Percentiles rank a stretch among this genome's conserved stretches.
Evolutionary conservation across 2,329 filamentous ascomycete genomes (phyloP).

Genomic region (Pyrenophora seminiperda): DNA sequence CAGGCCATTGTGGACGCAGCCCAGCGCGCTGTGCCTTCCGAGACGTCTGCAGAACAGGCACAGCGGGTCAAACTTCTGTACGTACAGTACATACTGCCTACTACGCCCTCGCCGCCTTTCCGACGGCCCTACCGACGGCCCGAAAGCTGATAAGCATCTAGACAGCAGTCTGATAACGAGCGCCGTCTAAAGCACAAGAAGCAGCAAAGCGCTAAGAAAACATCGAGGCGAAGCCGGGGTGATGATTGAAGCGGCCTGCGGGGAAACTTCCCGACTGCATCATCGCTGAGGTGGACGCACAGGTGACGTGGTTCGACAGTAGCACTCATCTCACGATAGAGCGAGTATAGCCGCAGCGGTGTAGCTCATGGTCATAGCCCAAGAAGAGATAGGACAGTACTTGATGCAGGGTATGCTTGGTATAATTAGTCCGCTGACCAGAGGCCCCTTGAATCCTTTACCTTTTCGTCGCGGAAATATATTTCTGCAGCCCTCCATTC

Average conservation of each 20-base stretch:
- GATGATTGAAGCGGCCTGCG: constrained; percentile 37
- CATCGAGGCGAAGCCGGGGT: constrained; percentile 53
- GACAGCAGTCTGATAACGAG: constrained; percentile 64
- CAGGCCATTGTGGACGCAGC: constrained; percentile 60
- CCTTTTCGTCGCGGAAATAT: constrained; percentile 28
- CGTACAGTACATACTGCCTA: constrained; percentile 45
- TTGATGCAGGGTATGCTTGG: constrained; percentile 28
- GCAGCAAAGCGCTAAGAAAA: constrained; percentile 66
- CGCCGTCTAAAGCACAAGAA: constrained; percentile 64
- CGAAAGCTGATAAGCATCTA: constrained; percentile 39
- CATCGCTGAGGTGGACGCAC: constrained; percentile 9
- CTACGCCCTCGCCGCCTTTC: constrained; percentile 25
- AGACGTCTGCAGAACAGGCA: constrained; percentile 62
- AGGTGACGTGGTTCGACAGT: constrained; percentile 29
- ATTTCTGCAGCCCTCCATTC: constrained; percentile 37
- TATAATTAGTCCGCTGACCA: constrained; percentile 17
- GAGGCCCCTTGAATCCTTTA: constrained; percentile 17
- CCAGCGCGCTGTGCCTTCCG: constrained; percentile 60
- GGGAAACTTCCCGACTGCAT: constrained; percentile 13
- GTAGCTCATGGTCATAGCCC: constrained; percentile 23
- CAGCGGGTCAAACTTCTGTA: constrained; percentile 61
- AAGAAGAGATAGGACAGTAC: constrained; percentile 19
- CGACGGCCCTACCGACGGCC: constrained; percentile 21
- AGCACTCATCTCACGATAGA: constrained; percentile 19
- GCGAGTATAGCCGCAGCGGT: constrained; percentile 26